Percentiles rank a stretch among this genome's conserved stretches.
Conservation (phyloP, 129 eudicot genomes). For the Lonicera japonica region DNA sequence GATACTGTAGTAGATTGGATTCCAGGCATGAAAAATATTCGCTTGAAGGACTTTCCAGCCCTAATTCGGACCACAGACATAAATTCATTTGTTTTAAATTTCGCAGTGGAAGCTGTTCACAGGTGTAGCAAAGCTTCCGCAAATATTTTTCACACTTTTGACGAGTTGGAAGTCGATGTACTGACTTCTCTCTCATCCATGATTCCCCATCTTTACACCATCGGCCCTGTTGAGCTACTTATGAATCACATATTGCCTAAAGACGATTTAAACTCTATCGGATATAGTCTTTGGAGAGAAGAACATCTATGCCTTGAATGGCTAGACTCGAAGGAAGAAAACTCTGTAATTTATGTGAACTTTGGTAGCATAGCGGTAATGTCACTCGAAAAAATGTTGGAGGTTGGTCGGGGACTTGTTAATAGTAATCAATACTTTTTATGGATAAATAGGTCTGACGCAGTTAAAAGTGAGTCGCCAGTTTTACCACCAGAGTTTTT, state of each 20-base stretch:
- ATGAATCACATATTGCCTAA: slow-evolving; percentile 10
- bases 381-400: slow-evolving; percentile 10
- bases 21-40: slow-evolving; percentile 25
- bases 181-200: slow-evolving; percentile 15
- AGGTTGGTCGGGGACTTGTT: slow-evolving; percentile 29
- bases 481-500: slow-evolving; percentile 18
- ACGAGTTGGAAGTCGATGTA: slow-evolving; percentile 14
- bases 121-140: slow-evolving; percentile 11
- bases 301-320: slow-evolving; percentile 28
- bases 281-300: slow-evolving; percentile 35
- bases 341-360: slow-evolving; percentile 31
- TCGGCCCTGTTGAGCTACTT: slow-evolving; percentile 24
- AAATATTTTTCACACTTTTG: slow-evolving; percentile 20
- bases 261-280: not conserved
- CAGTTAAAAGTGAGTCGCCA: slow-evolving; percentile 13
- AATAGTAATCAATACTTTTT: slow-evolving; percentile 25
- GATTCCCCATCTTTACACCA: slow-evolving; percentile 6
- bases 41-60: slow-evolving; percentile 25
- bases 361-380: slow-evolving; percentile 31
- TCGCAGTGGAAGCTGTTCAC: slow-evolving; percentile 3
- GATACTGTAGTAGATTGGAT: slow-evolving; percentile 13
- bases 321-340: slow-evolving; percentile 25
- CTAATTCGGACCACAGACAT: slow-evolving; percentile 13
- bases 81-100: slow-evolving; percentile 1
- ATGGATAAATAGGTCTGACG: slow-evolving; percentile 27